These are phyloP conservation scores for Volvox africanus DNA, from an alignment of 139 green algal species.

Conservation along the genomic window DNA sequence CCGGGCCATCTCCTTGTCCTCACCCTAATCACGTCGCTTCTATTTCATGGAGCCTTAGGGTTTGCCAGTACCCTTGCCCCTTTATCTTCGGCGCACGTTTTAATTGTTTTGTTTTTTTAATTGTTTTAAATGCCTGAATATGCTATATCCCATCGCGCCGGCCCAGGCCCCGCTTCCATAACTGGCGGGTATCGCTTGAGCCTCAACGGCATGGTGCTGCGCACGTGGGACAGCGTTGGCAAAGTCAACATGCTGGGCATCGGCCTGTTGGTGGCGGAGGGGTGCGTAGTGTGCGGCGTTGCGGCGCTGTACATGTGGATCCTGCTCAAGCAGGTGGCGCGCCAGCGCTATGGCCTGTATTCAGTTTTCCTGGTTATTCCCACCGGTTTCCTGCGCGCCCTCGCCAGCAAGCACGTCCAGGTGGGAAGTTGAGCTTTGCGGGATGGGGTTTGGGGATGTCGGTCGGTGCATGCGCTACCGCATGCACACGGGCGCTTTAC, in stretches of 20 bases:
- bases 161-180: constrained; percentile 34
- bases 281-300: constrained; percentile 26
- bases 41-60: no score
- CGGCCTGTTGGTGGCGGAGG: constrained; percentile 55
- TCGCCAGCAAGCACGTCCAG: constrained; percentile 62
- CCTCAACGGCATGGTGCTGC: constrained; percentile 56
- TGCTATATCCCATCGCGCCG: no score
- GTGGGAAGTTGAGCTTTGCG: neutral
- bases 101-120: no score
- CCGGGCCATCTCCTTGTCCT: no score
- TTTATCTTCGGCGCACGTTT: no score
- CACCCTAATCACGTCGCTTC: no score
- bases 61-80: no score
- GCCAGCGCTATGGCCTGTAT: constrained; percentile 56
- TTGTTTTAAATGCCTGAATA: no score
- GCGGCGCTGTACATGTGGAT: constrained; percentile 29
- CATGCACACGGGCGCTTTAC: no score
- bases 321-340: constrained; percentile 49
- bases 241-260: constrained; percentile 45
- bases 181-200: constrained; percentile 39
- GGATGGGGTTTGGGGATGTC: neutral
- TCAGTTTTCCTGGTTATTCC: constrained; percentile 64
- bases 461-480: neutral
- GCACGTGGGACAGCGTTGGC: constrained; percentile 32
- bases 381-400: constrained; percentile 49